These are phyloP conservation scores for Pseudogymnoascus pannorum DNA, from an alignment of 2,329 filamentous ascomycete species.

Conservation along the genomic window DNA sequence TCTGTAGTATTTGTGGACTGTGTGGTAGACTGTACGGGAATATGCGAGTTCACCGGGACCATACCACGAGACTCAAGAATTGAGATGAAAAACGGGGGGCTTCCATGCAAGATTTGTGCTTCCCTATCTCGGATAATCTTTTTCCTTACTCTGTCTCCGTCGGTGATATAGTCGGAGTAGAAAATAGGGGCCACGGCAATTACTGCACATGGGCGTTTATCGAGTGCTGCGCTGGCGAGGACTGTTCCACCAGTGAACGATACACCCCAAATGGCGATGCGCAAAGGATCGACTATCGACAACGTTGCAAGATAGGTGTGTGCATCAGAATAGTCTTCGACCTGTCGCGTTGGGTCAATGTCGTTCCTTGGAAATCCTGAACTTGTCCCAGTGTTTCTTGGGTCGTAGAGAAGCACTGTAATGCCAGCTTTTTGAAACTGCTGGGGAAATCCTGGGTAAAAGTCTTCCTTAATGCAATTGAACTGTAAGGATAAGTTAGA, in stretches of 20 bases:
- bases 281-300: conserved; percentile 26
- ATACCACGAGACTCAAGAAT: neutral
- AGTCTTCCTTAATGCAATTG: conserved; percentile 4
- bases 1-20: neutral
- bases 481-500: neutral
- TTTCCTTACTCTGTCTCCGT: neutral
- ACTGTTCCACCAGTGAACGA: conserved; percentile 33
- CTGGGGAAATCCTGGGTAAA: conserved; percentile 19
- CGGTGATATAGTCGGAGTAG: neutral
- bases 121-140: conserved; percentile 8
- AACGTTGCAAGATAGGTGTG: conserved; percentile 29
- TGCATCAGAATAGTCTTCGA: conserved; percentile 31
- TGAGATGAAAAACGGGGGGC: neutral
- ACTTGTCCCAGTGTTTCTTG: conserved; percentile 28
- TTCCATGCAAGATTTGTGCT: neutral
- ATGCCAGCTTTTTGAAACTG: conserved; percentile 24
- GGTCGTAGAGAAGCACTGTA: conserved; percentile 32
- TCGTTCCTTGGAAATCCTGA: conserved; percentile 28
- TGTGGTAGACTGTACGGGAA: neutral
- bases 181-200: conserved; percentile 18
- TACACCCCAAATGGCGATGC: conserved; percentile 33
- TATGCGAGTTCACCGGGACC: neutral
- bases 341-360: conserved; percentile 27
- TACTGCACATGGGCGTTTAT: conserved; percentile 32
- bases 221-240: conserved; percentile 32